phyloP scores from a whole-genome alignment of 73 alveolate species.

The Paraurostyla sp. region DNA sequence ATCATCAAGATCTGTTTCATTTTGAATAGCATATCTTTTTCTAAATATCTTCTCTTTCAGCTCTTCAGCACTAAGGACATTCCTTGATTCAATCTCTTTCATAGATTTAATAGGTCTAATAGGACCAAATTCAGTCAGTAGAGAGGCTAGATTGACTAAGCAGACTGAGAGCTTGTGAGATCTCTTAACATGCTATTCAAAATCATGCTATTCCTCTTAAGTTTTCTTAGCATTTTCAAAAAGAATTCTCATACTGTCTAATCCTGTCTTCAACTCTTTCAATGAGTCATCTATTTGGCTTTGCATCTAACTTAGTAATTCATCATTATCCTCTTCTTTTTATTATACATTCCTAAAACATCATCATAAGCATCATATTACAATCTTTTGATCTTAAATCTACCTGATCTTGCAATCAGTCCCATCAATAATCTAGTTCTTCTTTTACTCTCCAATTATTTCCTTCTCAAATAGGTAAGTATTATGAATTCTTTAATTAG shows the following conservation, averaged over 20 bases:
- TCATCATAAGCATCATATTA: neutral
- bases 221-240: conserved; percentile 34
- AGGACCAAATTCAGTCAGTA: conserved; percentile 71
- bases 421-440: conserved; percentile 53
- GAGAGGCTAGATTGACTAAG: conserved; percentile 56
- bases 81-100: conserved; percentile 53
- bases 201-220: conserved; percentile 47
- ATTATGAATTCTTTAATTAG: conserved; percentile 49
- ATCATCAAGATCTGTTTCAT: neutral
- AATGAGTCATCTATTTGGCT: conserved; percentile 52
- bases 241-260: conserved; percentile 41
- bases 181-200: conserved; percentile 43
- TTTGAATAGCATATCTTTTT: neutral
- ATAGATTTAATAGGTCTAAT: conserved; percentile 49
- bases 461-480: conserved; percentile 45
- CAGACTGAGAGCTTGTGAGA: conserved; percentile 58
- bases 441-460: conserved; percentile 44
- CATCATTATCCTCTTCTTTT: conserved; percentile 66
- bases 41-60: conserved; percentile 50
- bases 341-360: conserved; percentile 25
- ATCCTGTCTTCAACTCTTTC: conserved; percentile 39
- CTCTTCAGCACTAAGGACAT: conserved; percentile 66
- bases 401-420: conserved; percentile 37
- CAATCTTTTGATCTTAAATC: conserved; percentile 56
- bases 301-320: conserved; percentile 38